Percentiles rank a stretch among this genome's conserved stretches.
Evolutionary conservation across 108 stramenopile species (phyloP).

Genomic region (Fragilaria crotonensis): DNA sequence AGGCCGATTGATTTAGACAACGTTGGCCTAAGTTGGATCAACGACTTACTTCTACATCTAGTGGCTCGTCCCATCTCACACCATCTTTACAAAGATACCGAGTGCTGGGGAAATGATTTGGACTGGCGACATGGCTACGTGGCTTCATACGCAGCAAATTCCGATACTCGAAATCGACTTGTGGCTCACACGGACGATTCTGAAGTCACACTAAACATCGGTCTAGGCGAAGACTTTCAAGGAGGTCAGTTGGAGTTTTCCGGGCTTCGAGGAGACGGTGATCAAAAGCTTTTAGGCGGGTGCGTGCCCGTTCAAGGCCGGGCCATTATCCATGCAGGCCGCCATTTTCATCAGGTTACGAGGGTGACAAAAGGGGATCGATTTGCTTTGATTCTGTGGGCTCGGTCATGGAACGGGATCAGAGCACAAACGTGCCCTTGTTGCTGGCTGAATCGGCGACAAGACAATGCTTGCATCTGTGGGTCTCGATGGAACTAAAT

Average conservation of each 20-base stretch:
- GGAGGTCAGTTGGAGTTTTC: slow-evolving; percentile 65
- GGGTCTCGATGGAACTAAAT: slow-evolving; percentile 51
- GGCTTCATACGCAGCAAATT: slow-evolving; percentile 51
- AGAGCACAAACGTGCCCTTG: slow-evolving; percentile 59
- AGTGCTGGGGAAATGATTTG: slow-evolving; percentile 33
- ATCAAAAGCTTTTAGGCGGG: slow-evolving; percentile 29
- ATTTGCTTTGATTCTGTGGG: slow-evolving; percentile 73
- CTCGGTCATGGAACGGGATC: slow-evolving; percentile 48
- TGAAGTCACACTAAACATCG: slow-evolving; percentile 75
- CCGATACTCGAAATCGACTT: slow-evolving; percentile 44
- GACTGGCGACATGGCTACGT: slow-evolving; percentile 82
- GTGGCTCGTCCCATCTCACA: slow-evolving; percentile 52
- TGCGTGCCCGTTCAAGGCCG: slow-evolving; percentile 44
- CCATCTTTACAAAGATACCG: slow-evolving; percentile 49
- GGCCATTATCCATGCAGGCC: slow-evolving; percentile 66
- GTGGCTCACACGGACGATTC: slow-evolving; percentile 82
- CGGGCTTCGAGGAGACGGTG: slow-evolving; percentile 59
- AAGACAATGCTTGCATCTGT: slow-evolving; percentile 40
- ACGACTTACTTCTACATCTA: slow-evolving; percentile 62
- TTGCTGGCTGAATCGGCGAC: slow-evolving; percentile 69
- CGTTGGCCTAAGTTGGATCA: slow-evolving; percentile 67
- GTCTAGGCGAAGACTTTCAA: slow-evolving; percentile 60
- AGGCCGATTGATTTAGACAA: slow-evolving; percentile 53
- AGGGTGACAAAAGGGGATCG: slow-evolving; percentile 58
- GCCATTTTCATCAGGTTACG: slow-evolving; percentile 74